Evolutionary conservation across 352 stramenopile genomes (phyloP).

Genomic region (Phytophthora brassicae): DNA sequence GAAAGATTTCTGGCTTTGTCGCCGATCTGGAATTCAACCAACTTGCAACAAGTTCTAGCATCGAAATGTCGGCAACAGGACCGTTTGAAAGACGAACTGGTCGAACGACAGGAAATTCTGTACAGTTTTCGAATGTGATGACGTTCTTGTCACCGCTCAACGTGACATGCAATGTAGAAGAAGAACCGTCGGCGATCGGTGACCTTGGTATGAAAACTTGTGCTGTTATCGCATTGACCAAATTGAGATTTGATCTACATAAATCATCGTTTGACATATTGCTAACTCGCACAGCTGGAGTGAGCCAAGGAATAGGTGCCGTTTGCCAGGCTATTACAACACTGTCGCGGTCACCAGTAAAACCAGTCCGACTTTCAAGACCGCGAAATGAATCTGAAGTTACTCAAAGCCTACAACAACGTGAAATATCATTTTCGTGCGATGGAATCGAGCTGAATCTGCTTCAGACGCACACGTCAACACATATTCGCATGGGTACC

Average conservation of each 20-base stretch:
- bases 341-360: slow-evolving; percentile 3
- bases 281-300: slow-evolving; percentile 8
- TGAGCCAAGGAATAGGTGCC: slow-evolving; percentile 14
- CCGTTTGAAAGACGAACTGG: slow-evolving; percentile 42
- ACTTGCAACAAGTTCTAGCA: not conserved
- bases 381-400: not conserved
- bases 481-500: slow-evolving; percentile 61
- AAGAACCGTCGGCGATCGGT: slow-evolving; percentile 10
- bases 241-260: slow-evolving; percentile 34
- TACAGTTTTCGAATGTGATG: slow-evolving; percentile 23
- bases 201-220: not conserved
- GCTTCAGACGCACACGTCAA: slow-evolving; percentile 31
- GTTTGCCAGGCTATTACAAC: slow-evolving; percentile 13
- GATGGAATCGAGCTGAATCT: slow-evolving; percentile 62
- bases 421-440: slow-evolving; percentile 34
- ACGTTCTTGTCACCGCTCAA: slow-evolving; percentile 60
- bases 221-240: slow-evolving; percentile 29
- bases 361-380: slow-evolving; percentile 3
- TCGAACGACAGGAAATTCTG: slow-evolving; percentile 7
- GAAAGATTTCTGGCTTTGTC: slow-evolving; percentile 51
- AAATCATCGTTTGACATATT: slow-evolving; percentile 32
- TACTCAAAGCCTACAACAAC: slow-evolving; percentile 9
- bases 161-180: slow-evolving; percentile 41
- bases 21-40: slow-evolving; percentile 26
- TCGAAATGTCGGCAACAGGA: slow-evolving; percentile 4